phyloP scores from a whole-genome alignment of 2,329 filamentous ascomycete genomes.

The Thielaviopsis euricoi region DNA sequence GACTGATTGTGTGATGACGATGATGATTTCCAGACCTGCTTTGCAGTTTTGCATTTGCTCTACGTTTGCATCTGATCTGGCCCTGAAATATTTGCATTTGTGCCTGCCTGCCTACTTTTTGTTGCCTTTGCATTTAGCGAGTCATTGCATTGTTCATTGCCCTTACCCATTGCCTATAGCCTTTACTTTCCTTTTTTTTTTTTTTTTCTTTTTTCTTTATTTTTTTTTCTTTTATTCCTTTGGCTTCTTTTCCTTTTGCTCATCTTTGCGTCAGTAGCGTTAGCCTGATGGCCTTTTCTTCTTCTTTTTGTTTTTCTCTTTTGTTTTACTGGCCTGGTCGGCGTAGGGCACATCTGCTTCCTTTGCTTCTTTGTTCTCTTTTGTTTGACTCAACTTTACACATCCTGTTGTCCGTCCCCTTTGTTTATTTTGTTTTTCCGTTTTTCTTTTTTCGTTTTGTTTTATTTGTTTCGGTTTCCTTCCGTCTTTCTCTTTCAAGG shows the following conservation, averaged over 20 bases:
- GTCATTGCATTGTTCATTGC: background rate
- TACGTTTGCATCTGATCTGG: background rate
- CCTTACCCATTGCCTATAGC: background rate
- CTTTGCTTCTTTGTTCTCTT: constrained; percentile 1
- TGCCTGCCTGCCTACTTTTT: background rate
- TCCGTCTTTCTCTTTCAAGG: constrained; percentile 15
- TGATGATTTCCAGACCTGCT: constrained; percentile 6
- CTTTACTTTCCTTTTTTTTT: background rate
- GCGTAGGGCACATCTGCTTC: background rate
- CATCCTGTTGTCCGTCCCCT: background rate
- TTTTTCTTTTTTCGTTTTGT: constrained; percentile 17
- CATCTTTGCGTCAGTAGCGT: background rate
- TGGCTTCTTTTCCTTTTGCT: background rate
- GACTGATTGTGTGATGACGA: constrained; percentile 11
- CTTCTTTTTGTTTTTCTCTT: constrained; percentile 15
- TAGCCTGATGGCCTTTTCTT: constrained; percentile 13
- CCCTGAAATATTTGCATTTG: background rate
- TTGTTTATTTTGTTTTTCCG: background rate
- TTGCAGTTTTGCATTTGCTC: background rate
- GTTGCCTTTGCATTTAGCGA: background rate
- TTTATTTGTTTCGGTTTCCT: constrained; percentile 38
- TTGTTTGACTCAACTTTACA: background rate
- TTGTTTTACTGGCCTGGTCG: no score
- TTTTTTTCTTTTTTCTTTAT: background rate
- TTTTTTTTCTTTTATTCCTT: background rate